phyloP scores from a whole-genome alignment of 2,329 filamentous ascomycete genomes.

The Penicillium psychrosexuale region DNA sequence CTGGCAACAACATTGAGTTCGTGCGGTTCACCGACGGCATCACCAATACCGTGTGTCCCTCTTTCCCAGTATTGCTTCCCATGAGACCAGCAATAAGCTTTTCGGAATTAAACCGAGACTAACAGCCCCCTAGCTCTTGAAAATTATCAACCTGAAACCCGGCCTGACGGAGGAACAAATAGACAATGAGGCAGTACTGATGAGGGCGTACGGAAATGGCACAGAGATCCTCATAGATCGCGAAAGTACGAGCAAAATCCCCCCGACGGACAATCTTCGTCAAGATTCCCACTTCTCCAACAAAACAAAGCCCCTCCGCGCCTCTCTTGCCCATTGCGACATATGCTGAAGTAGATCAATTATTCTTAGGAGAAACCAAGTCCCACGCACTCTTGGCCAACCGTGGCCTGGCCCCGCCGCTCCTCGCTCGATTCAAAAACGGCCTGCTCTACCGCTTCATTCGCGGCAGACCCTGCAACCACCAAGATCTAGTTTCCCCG shows the following conservation, averaged over 20 bases:
- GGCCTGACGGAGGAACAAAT: constrained; percentile 72
- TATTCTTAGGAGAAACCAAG: constrained; percentile 54
- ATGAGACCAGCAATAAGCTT: neutral
- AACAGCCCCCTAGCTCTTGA: constrained; percentile 44
- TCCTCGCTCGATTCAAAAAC: constrained; percentile 91
- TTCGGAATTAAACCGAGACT: neutral
- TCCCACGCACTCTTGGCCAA: constrained; percentile 83
- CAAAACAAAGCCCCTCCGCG: neutral
- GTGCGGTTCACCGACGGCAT: constrained; percentile 95
- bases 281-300: neutral
- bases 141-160: constrained; percentile 51
- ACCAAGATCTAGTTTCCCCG: constrained; percentile 73
- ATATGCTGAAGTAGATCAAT: constrained; percentile 32
- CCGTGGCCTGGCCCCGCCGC: constrained; percentile 75
- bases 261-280: constrained; percentile 1
- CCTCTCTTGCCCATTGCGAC: constrained; percentile 33
- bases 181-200: constrained; percentile 79
- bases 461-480: constrained; percentile 72
- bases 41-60: constrained; percentile 73
- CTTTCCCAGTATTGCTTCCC: neutral
- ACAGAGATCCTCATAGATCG: constrained; percentile 95
- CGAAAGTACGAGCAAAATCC: constrained; percentile 62
- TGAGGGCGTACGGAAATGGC: constrained; percentile 90
- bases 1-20: constrained; percentile 74
- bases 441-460: constrained; percentile 94